Evolutionary conservation across 2,329 filamentous ascomycete genomes (phyloP).

Genomic region (Monilinia polystroma): DNA sequence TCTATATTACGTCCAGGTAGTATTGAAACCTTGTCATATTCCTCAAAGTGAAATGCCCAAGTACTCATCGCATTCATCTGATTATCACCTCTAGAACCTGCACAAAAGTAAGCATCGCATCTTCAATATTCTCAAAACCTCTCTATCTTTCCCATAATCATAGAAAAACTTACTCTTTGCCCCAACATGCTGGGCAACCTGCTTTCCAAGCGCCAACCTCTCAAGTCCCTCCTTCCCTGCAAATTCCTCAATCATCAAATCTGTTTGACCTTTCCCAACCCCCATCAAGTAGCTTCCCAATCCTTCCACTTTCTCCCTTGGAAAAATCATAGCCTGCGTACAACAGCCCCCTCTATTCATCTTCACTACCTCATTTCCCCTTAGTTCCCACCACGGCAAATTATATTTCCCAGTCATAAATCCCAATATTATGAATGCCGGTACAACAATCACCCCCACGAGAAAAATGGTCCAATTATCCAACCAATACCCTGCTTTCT

Average conservation of each 20-base stretch:
- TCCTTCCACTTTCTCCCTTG: constrained; percentile 1
- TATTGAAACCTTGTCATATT: constrained; percentile 22
- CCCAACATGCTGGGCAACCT: constrained; percentile 19
- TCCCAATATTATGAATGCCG: constrained; percentile 25
- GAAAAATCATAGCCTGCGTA: constrained; percentile 29
- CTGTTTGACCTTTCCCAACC: background rate
- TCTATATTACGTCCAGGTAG: background rate
- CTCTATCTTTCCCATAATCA: too few species aligned
- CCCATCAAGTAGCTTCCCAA: background rate
- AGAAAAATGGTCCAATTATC: constrained; percentile 12
- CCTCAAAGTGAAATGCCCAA: constrained; percentile 30
- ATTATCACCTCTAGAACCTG: constrained; percentile 30
- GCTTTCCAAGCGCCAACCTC: constrained; percentile 8
- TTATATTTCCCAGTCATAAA: constrained; percentile 31
- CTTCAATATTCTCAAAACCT: background rate
- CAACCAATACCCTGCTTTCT: background rate
- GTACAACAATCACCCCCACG: constrained; percentile 24
- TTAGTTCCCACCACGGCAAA: constrained; percentile 22
- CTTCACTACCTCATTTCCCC: constrained; percentile 23
- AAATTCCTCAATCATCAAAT: constrained; percentile 18
- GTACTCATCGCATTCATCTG: constrained; percentile 26
- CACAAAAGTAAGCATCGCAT: constrained; percentile 24
- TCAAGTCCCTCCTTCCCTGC: background rate
- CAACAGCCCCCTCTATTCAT: constrained; percentile 30
- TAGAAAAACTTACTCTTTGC: background rate